These are phyloP conservation scores for Skeletonema menzelii DNA, from an alignment of 108 stramenopile genomes.

Conservation along the genomic window DNA sequence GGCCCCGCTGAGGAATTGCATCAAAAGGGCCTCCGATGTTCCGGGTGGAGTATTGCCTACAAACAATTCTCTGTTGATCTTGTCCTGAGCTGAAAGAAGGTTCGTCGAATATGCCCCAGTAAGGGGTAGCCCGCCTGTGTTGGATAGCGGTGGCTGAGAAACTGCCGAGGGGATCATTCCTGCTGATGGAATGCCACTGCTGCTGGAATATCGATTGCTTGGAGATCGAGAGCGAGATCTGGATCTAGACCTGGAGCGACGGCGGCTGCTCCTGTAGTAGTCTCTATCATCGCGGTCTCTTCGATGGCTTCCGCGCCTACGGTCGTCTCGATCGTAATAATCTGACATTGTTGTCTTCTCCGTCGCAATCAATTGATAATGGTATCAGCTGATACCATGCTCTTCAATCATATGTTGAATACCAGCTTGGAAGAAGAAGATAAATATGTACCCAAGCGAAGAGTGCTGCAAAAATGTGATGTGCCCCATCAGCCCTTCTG, in stretches of 20 bases:
- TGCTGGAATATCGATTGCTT: neutral
- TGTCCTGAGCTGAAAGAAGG: constrained; percentile 58
- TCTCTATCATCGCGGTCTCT: constrained; percentile 6
- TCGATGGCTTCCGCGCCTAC: neutral
- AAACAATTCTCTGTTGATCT: constrained; percentile 91
- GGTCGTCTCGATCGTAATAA: neutral
- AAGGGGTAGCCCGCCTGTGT: neutral
- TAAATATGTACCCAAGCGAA: no score
- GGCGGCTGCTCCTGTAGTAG: constrained; percentile 3
- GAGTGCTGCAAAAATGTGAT: no score
- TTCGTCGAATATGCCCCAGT: constrained; percentile 5
- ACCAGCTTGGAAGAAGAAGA: no score
- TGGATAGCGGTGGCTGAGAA: neutral
- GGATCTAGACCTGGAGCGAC: constrained; percentile 5
- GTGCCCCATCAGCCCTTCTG: no score
- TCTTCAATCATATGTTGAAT: no score
- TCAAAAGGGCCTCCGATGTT: constrained; percentile 75
- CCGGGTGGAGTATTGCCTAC: constrained; percentile 94
- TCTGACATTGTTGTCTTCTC: neutral
- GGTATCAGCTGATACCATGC: no score
- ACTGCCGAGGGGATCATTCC: constrained; percentile 9
- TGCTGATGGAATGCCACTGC: neutral
- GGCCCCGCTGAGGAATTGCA: constrained; percentile 92
- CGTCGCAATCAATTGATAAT: no score
- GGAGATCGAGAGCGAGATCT: constrained; percentile 6